Base-by-base conservation (phyloP, 768 basidiomycete genomes). In the Auriscalpium orientale region DNA sequence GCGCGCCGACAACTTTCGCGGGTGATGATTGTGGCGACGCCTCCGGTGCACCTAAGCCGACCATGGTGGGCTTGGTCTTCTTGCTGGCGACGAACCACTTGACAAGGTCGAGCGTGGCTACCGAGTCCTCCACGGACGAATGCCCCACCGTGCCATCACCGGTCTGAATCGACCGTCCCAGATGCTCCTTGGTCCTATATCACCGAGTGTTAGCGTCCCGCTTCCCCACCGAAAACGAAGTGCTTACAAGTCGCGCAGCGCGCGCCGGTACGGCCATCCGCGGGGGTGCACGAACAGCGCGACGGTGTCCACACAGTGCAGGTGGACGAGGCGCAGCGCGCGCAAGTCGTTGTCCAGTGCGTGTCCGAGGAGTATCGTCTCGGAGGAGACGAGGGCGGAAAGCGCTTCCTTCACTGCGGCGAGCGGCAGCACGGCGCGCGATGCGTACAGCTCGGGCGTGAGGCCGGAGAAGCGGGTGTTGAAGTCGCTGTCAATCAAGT, bases 331-430 rank as follows among this genome's bases (percentile, higher is more conserved):
- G 15, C 97, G 79, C 59, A 99, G 72, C 8, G 95, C 87, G 67
- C 87, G 89, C 61, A 99, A 72, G 67, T 99, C 97, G 68, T 98
- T 98, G 59, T 98, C 95, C 18, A 98, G 76, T 0, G 86, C 90
- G 70, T 89, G 88, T 1, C 95, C 95, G 54, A 98, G 85, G 37
- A 98, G 73, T 60, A 98, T 85, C 1, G 95, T 98, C 9, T 89
- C 74, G 13, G 83, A 72, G 53, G 85, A 84, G 54, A 98, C 85
- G 65, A 89, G 74, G 15, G 75, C 68, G 58, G 88, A 83, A 10
- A 97, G 76, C 0, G 86, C 81, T 49, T 75, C 73, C 51, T 91
- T 80, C 50, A 92, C 79, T 2, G 83, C 75, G 4, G 76, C 63
- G 2, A 98, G 79, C 9, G 89, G 78, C 46, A 91, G 74, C 0